Evolutionary conservation across 2,329 filamentous ascomycete species (phyloP).

Genomic region (Verticillium nonalfalfae): DNA sequence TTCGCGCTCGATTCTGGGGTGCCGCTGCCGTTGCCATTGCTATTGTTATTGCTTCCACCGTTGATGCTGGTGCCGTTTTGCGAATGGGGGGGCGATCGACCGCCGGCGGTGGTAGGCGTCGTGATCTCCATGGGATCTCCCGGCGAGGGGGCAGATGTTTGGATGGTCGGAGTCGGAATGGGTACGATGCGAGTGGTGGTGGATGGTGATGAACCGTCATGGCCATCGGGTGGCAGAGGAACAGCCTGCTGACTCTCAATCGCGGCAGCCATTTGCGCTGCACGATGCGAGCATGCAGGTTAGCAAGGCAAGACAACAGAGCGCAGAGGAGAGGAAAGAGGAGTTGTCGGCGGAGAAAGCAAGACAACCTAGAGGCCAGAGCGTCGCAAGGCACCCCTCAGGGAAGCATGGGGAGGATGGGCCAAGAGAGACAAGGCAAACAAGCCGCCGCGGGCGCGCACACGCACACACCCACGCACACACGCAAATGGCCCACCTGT

Average conservation of each 20-base stretch:
- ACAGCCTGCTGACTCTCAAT: conserved; percentile 43
- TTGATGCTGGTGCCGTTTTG: conserved; percentile 16
- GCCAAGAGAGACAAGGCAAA: not conserved
- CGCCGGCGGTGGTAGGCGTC: conserved; percentile 41
- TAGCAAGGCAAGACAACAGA: conserved; percentile 6
- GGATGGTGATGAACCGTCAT: conserved; percentile 41
- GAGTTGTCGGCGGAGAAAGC: not conserved
- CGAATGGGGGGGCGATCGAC: conserved; percentile 6
- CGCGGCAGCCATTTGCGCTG: conserved; percentile 46
- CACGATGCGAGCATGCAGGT: conserved; percentile 10
- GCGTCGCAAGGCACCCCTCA: not conserved
- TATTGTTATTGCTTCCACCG: conserved; percentile 7
- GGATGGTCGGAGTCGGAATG: conserved; percentile 44
- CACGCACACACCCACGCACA: not conserved
- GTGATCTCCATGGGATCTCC: conserved; percentile 58
- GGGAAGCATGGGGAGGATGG: not conserved
- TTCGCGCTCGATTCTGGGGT: conserved; percentile 19
- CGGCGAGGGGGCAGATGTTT: conserved; percentile 51
- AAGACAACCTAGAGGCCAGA: not conserved
- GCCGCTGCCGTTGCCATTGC: conserved; percentile 14
- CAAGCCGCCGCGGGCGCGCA: not conserved
- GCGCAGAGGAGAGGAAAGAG: not conserved
- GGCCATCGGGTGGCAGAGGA: conserved; percentile 29
- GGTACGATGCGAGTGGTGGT: conserved; percentile 44
- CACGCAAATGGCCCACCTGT: not conserved